Conservation (phyloP, 83 land plant species). For the Larix sibirica region DNA sequence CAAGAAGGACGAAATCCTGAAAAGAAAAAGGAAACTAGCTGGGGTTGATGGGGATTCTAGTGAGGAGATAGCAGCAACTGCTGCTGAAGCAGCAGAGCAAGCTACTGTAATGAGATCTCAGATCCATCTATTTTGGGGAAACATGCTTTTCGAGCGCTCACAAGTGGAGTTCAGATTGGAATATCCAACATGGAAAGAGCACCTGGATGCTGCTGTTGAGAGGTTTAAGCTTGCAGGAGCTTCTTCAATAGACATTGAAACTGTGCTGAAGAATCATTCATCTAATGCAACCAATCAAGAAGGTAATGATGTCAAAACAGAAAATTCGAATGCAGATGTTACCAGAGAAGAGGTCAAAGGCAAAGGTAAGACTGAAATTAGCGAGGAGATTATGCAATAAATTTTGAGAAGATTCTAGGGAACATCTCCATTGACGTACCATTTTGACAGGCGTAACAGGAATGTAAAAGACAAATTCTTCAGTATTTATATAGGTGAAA, state of each 20-base stretch:
- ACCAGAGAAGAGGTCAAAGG: background rate
- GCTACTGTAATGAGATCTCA: slow-evolving; percentile 78
- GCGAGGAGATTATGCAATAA: background rate
- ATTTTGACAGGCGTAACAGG: background rate
- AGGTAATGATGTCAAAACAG: slow-evolving; percentile 27
- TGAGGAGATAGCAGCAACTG: slow-evolving; percentile 42
- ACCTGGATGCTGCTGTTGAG: slow-evolving; percentile 67
- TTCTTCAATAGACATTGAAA: slow-evolving; percentile 56
- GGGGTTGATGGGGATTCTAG: slow-evolving; percentile 22
- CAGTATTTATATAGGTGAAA: background rate
- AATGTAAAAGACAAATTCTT: background rate
- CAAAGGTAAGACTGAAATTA: background rate
- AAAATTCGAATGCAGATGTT: slow-evolving; percentile 6
- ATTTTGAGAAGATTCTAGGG: background rate
- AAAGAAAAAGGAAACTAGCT: slow-evolving; percentile 46
- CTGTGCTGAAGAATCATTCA: slow-evolving; percentile 62
- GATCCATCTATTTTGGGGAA: slow-evolving; percentile 86
- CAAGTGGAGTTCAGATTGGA: slow-evolving; percentile 74
- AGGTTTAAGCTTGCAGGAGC: slow-evolving; percentile 80
- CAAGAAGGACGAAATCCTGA: slow-evolving; percentile 63
- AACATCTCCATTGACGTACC: background rate
- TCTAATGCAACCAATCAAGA: slow-evolving; percentile 42
- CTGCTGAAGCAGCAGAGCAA: slow-evolving; percentile 72
- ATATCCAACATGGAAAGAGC: slow-evolving; percentile 49
- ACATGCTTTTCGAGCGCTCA: slow-evolving; percentile 80